Percentiles rank a stretch among this genome's conserved stretches.
Conservation (phyloP, 441 rosid species). For the Gossypium davidsonii region DNA sequence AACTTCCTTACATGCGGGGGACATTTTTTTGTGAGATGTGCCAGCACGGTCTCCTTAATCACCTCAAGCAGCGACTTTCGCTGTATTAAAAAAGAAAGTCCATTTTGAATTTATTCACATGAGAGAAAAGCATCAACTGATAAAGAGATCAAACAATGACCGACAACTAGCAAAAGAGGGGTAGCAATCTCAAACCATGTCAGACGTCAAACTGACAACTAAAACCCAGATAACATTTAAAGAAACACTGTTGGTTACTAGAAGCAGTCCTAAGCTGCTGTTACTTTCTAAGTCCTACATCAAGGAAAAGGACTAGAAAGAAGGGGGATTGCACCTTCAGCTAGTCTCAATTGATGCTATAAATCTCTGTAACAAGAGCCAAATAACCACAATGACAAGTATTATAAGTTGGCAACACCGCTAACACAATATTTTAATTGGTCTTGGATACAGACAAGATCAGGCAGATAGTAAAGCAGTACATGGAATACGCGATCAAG, state of each 20-base stretch:
- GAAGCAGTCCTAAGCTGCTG: neutral
- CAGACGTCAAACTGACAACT: neutral
- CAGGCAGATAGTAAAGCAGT: neutral
- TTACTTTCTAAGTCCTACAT: neutral
- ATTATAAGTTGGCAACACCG: neutral
- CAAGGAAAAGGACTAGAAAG: neutral
- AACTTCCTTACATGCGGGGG: slow-evolving; percentile 71
- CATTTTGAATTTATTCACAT: neutral
- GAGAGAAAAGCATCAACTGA: neutral
- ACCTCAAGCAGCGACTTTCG: slow-evolving; percentile 74
- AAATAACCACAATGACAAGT: neutral
- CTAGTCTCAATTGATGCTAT: neutral
- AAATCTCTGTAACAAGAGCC: neutral
- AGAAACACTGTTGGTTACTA: neutral
- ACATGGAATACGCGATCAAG: neutral
- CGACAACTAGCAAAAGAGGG: neutral
- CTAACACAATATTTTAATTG: neutral
- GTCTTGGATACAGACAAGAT: neutral
- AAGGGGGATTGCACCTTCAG: neutral
- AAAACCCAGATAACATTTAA: neutral
- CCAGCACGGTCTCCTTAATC: slow-evolving; percentile 85
- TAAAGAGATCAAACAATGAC: neutral
- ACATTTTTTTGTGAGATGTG: slow-evolving; percentile 74
- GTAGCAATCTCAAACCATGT: slow-evolving; percentile 1
- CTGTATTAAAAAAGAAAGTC: slow-evolving; percentile 33